Conservation (phyloP, 2,329 filamentous ascomycete genomes). For the Aschersonia sp. region DNA sequence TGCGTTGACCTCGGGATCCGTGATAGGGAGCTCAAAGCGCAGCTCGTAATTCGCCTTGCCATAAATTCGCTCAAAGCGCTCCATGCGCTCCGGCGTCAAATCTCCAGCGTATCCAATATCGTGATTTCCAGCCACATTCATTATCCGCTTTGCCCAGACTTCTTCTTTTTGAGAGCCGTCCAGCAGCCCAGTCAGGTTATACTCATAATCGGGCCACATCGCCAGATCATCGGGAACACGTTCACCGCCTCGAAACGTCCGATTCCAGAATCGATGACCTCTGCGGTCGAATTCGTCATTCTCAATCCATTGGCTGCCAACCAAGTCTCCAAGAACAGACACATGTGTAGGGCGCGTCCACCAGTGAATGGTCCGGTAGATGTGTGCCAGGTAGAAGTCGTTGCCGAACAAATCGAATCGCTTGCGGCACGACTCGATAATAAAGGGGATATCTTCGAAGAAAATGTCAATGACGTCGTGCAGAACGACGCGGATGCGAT, state of each 20-base stretch:
- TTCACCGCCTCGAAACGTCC: constrained; percentile 57
- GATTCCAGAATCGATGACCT: constrained; percentile 62
- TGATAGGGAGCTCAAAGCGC: constrained; percentile 47
- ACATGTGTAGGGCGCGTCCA: constrained; percentile 78
- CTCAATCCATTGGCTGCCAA: constrained; percentile 90
- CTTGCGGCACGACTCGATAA: constrained; percentile 58
- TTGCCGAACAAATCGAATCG: constrained; percentile 81
- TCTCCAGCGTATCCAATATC: constrained; percentile 95
- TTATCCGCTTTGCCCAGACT: constrained; percentile 60
- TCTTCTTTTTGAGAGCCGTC: constrained; percentile 27
- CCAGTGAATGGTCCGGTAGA: constrained; percentile 73
- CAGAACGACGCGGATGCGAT: constrained; percentile 34
- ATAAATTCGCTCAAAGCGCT: constrained; percentile 72
- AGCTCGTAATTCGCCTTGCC: constrained; percentile 86
- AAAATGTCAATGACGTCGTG: constrained; percentile 48
- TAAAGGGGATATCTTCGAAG: constrained; percentile 53
- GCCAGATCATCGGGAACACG: constrained; percentile 45
- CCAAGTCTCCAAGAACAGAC: constrained; percentile 74
- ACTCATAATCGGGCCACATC: constrained; percentile 29
- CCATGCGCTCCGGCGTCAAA: constrained; percentile 58
- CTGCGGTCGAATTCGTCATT: constrained; percentile 70
- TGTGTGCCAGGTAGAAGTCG: constrained; percentile 86
- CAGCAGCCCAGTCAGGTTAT: constrained; percentile 35
- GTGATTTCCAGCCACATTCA: constrained; percentile 90
- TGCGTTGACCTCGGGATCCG: constrained; percentile 21